Evolutionary conservation across 2,329 filamentous ascomycete genomes (phyloP), one percentile per base, ranked within the genome.

Genomic region (Neofusicoccum sp.): DNA sequence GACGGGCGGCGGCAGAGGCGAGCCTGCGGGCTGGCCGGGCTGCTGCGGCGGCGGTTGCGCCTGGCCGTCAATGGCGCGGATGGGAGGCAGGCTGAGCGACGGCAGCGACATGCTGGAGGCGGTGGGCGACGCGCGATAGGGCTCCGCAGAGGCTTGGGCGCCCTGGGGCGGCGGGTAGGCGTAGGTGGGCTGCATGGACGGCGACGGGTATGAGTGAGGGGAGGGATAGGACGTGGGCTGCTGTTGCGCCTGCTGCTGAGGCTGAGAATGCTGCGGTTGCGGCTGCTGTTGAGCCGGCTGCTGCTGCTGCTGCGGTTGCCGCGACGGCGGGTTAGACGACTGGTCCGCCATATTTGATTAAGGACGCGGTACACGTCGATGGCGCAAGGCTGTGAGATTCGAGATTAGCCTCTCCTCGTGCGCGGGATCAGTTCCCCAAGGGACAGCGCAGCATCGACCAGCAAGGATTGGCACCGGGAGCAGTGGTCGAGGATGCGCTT

Each of bases 1-100:
- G 71, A 80, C 81, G 14, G 82, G 78, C 59, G 82, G 81, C 44
- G 81, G 81, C 64, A 84, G 73, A 34, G 83, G 83, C 63, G 78
- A 79, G 20, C 44, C 58, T 28, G 58, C 28, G 63, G 76, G 74
- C 64, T 73, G 73, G n/a, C 36, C 43, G 9, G 56, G 59, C 38
- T 58, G 62, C 45, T 61, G 63, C 26, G 62, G 63, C 61, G 66
- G 68, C 60, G 67, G 66, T 63, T 73, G 68, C 71, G 66, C 36
- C 74, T 77, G 76, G 67, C 70, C 72, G 62, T 82, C 78, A 62
- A 79, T 73, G 51, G 79, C 71, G 66, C 80, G 79, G 71, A 83
- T 81, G 47, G 79, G 79, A 51, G 80, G 81, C 45, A 83, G 75
- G 62, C 78, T 79, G 61, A 82, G 68, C 6, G 80, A 76, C 41